Percentiles rank a stretch among this genome's conserved stretches.
phyloP scores from a whole-genome alignment of 2,329 filamentous ascomycete species.

The Ophiostoma ips region DNA sequence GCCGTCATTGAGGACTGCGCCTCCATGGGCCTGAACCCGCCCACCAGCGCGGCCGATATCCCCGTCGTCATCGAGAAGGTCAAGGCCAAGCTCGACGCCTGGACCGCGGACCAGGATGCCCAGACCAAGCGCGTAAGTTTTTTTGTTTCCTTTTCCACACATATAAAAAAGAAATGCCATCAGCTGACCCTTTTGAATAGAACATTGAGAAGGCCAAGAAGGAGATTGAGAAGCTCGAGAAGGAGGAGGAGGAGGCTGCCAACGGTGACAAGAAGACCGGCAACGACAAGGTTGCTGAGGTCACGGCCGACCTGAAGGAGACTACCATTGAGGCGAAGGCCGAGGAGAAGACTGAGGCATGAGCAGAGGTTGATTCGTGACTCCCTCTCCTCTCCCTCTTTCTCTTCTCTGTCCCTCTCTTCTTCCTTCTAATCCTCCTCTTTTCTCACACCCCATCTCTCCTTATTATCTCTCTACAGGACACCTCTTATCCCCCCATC shows the following conservation, averaged over 20 bases:
- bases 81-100: slow-evolving; percentile 77
- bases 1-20: slow-evolving; percentile 84
- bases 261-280: slow-evolving; percentile 29
- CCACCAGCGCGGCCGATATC: slow-evolving; percentile 73
- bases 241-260: slow-evolving; percentile 39
- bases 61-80: slow-evolving; percentile 73
- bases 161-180: neutral
- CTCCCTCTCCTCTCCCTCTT: neutral
- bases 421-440: neutral
- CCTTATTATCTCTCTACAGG: neutral
- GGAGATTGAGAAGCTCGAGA: slow-evolving; percentile 82
- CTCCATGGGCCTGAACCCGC: slow-evolving; percentile 73
- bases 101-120: slow-evolving; percentile 78
- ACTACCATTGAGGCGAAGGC: slow-evolving; percentile 27
- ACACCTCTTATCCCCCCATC: neutral
- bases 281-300: slow-evolving; percentile 39
- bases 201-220: slow-evolving; percentile 95
- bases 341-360: slow-evolving; percentile 14
- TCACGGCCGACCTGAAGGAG: slow-evolving; percentile 37
- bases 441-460: neutral
- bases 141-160: neutral
- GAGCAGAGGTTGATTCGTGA: neutral
- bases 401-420: neutral
- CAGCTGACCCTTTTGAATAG: slow-evolving; percentile 28
- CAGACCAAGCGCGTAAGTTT: slow-evolving; percentile 81